Evolutionary conservation across 345 rosid genomes (phyloP), one percentile per base, ranked within the genome.

Genomic region (Populus tremula): DNA sequence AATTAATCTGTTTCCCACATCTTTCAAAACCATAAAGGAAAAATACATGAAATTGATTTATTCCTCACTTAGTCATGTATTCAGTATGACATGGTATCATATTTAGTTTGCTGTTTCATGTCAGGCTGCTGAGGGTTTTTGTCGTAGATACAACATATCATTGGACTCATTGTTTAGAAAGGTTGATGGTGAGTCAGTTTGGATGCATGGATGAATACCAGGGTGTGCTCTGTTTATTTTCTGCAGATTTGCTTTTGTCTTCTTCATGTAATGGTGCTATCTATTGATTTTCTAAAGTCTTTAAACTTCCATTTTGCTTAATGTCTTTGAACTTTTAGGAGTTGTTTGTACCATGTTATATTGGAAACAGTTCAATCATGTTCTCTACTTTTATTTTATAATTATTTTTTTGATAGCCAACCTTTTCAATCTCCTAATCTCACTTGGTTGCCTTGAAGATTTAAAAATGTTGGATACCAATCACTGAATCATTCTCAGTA

Each of bases 71-170:
- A 65, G 14, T 35, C 39, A 47, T 39, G 47, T 25, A 66, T 61
- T 35, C 29, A 45, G 29, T 59, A 33, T 33, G 38, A 67, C 50
- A 59, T 61, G 35, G 13, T 43, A 63, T 77, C 64, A 73, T 68
- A 71, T 68, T 73, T 50, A 20, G 23, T 8, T 76, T 76, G 54
- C 61, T 76, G 33, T 82, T 82, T 75, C 69, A 82, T 82, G 65
- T 71, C 90, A 93, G 98, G 98, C 99, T 82, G 97, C 94, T 45
- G 98, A 92, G 79, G 99, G 99, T 59, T 95, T 95, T 80, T 91
- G 98, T 79, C 92, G 92, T 71, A 90, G 96, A 87, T 87, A 91
- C 83, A 87, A 86, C 71, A 87, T 92, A 72, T 82, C 90, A 41
- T 35, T 91, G 78, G 92, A 89, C 59, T 86, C 88, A 20, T 49